Conservation (phyloP, 2,329 filamentous ascomycete species). For the Pseudohalonectria lignicola region DNA sequence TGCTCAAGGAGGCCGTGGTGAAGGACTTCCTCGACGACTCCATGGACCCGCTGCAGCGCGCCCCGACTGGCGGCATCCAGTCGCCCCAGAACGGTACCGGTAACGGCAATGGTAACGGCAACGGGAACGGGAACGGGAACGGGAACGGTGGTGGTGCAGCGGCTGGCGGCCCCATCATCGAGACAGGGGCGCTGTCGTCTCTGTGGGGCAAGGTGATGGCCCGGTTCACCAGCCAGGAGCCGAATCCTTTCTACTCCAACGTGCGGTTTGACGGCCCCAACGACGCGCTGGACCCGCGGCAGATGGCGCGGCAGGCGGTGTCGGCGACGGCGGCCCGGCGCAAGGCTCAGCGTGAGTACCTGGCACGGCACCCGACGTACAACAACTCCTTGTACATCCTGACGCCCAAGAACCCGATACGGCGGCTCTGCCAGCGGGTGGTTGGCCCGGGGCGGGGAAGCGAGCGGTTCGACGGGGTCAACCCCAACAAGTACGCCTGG, state of each 20-base stretch:
- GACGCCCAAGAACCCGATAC: slow-evolving; percentile 62
- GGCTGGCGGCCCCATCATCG: slow-evolving; percentile 22
- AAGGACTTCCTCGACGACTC: slow-evolving; percentile 85
- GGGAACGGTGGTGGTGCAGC: not conserved
- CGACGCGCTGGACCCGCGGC: slow-evolving; percentile 70
- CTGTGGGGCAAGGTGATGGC: slow-evolving; percentile 50
- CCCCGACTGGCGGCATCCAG: not conserved
- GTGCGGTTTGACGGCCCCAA: slow-evolving; percentile 58
- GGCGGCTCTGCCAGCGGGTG: slow-evolving; percentile 74
- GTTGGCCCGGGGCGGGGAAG: slow-evolving; percentile 84
- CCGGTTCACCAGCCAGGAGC: slow-evolving; percentile 54
- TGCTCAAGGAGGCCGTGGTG: slow-evolving; percentile 91
- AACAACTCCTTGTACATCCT: slow-evolving; percentile 91
- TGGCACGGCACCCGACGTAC: slow-evolving; percentile 77
- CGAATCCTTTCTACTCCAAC: slow-evolving; percentile 90
- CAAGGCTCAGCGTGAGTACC: slow-evolving; percentile 81
- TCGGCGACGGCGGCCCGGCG: slow-evolving; percentile 73
- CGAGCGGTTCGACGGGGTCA: slow-evolving; percentile 79
- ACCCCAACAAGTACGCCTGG: slow-evolving; percentile 84
- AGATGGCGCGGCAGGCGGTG: slow-evolving; percentile 85
- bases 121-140: slow-evolving; percentile 42
- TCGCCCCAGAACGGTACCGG: slow-evolving; percentile 22
- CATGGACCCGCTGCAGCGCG: slow-evolving; percentile 27
- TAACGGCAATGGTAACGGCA: slow-evolving; percentile 20
- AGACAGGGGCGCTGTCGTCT: slow-evolving; percentile 47